Evolutionary conservation across 1,284 basidiomycete species (phyloP).

Genomic region (Puccinia sorghi): DNA sequence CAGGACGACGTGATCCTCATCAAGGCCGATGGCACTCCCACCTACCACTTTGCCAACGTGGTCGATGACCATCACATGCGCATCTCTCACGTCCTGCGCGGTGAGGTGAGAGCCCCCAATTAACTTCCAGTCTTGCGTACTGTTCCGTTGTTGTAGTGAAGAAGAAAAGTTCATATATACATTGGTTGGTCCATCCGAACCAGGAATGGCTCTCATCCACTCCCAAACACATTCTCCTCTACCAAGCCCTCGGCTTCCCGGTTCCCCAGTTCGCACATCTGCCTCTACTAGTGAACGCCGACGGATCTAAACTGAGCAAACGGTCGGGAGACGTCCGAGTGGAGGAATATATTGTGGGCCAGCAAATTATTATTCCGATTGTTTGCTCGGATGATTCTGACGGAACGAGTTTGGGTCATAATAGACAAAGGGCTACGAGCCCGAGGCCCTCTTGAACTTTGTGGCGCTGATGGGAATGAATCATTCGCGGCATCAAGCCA

Average conservation of each 20-base stretch:
- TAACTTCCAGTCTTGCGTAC: background rate
- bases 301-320: conserved; percentile 94
- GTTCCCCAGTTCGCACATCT: conserved; percentile 86
- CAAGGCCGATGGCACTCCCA: conserved; percentile 90
- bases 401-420: too few relatives aligned
- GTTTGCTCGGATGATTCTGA: background rate
- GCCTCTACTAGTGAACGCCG: conserved; percentile 82
- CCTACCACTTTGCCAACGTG: conserved; percentile 93
- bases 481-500: conserved; percentile 46
- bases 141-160: conserved; percentile 2
- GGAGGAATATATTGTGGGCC: conserved; percentile 74
- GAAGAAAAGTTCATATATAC: too few relatives aligned
- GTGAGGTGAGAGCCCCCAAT: conserved; percentile 84
- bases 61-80: conserved; percentile 96
- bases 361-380: background rate
- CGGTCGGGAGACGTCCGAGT: conserved; percentile 85
- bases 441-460: conserved; percentile 86
- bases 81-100: conserved; percentile 90
- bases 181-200: background rate
- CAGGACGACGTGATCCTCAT: conserved; percentile 87
- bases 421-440: conserved; percentile 76
- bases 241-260: conserved; percentile 71
- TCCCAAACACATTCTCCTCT: conserved; percentile 88
- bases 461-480: conserved; percentile 92
- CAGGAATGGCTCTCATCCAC: conserved; percentile 95